Evolutionary conservation across 1,284 basidiomycete genomes (phyloP).

Genomic region (Cerrena zonata): DNA sequence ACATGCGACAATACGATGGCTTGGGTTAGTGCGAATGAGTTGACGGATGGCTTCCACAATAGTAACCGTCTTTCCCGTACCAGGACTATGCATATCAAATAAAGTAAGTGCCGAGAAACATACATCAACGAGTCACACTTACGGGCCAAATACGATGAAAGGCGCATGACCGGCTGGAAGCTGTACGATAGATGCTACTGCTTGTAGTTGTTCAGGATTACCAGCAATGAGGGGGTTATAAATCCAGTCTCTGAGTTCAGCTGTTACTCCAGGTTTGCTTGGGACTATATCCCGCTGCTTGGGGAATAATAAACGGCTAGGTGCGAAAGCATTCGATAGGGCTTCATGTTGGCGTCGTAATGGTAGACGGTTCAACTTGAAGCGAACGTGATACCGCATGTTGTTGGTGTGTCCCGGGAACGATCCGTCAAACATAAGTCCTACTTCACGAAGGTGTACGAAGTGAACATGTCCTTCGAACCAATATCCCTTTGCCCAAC

Average conservation of each 20-base stretch:
- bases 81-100: slow-evolving; percentile 37
- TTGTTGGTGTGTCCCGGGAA: slow-evolving; percentile 29
- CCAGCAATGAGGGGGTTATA: slow-evolving; percentile 41
- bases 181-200: slow-evolving; percentile 45
- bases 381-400: slow-evolving; percentile 34
- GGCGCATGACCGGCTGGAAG: slow-evolving; percentile 43
- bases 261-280: slow-evolving; percentile 8
- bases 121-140: too few species aligned
- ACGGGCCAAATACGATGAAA: slow-evolving; percentile 66
- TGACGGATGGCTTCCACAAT: slow-evolving; percentile 62
- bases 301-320: slow-evolving; percentile 41
- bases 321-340: slow-evolving; percentile 36
- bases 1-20: slow-evolving; percentile 52
- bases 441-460: slow-evolving; percentile 46
- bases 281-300: slow-evolving; percentile 24
- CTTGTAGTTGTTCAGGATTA: slow-evolving; percentile 50
- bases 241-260: slow-evolving; percentile 15
- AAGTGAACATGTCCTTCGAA: slow-evolving; percentile 54
- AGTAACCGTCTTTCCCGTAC: slow-evolving; percentile 67
- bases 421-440: slow-evolving; percentile 43
- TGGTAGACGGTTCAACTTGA: slow-evolving; percentile 50
- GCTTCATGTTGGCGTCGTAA: slow-evolving; percentile 55
- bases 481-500: slow-evolving; percentile 36
- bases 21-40: slow-evolving; percentile 37
- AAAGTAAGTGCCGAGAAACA: too few species aligned